A percentile compares a stretch with the other conserved stretches of the same genome.
Evolutionary conservation across 495 filamentous ascomycete genomes (phyloP).

Genomic region (Paragyromitra xinjiangensis): DNA sequence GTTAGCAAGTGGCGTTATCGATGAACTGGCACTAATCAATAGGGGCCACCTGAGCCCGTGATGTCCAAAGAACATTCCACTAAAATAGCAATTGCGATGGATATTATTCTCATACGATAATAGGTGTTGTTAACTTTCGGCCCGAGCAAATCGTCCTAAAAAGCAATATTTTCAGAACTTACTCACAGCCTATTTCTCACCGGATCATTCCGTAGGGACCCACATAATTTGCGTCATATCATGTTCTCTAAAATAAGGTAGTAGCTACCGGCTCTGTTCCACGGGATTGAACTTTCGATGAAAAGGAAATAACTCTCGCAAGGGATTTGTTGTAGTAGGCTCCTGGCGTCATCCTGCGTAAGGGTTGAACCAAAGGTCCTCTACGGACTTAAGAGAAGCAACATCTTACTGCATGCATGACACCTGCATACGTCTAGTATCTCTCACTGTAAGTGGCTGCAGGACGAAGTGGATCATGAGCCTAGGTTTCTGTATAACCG

Average conservation of each 20-base stretch:
- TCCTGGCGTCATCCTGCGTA: conserved; percentile 1
- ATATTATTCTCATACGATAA: too few species aligned
- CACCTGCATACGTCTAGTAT: background rate
- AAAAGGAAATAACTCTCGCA: background rate
- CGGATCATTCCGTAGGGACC: background rate
- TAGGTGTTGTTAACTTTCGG: background rate
- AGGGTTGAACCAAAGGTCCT: background rate
- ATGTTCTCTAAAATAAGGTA: background rate
- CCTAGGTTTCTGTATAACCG: background rate
- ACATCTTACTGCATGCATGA: background rate
- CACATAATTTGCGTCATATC: background rate
- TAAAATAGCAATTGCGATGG: too few species aligned
- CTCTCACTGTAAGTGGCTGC: background rate
- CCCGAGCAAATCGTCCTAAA: background rate
- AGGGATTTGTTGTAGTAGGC: background rate
- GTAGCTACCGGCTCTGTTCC: background rate
- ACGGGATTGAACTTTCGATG: too few species aligned
- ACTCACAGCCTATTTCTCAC: background rate
- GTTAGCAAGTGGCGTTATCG: too few species aligned
- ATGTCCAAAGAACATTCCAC: too few species aligned
- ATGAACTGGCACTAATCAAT: too few species aligned
- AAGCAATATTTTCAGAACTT: background rate
- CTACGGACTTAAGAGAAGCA: background rate
- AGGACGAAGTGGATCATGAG: background rate
- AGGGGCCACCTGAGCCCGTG: too few species aligned